phyloP scores from a whole-genome alignment of 176 grass and related monocot species.

The Miscanthus lutarioriparius region DNA sequence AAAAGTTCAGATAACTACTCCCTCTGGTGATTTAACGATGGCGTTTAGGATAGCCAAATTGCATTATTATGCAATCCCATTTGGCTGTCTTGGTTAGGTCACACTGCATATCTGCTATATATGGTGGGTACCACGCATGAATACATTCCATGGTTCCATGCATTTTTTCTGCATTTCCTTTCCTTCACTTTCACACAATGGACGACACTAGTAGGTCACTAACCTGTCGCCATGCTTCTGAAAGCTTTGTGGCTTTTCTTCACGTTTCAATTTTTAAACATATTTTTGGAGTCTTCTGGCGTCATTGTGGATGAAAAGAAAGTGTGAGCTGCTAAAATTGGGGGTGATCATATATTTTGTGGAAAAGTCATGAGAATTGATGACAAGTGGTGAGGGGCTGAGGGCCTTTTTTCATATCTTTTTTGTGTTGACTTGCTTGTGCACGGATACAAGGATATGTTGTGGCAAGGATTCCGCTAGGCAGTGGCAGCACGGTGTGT shows the following conservation, averaged over 20 bases:
- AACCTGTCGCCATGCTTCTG: not conserved
- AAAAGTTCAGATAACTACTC: not conserved
- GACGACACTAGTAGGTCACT: not conserved
- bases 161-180: not conserved
- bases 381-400: not conserved
- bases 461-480: not conserved
- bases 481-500: not conserved
- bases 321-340: constrained; percentile 2
- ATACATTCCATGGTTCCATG: not conserved
- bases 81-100: not conserved
- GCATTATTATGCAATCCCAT: not conserved
- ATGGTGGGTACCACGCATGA: no score
- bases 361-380: not conserved
- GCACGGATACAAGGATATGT: constrained; percentile 2
- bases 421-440: not conserved
- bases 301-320: not conserved
- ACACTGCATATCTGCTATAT: not conserved
- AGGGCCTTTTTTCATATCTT: not conserved
- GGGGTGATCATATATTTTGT: not conserved
- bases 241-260: not conserved
- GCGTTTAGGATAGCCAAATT: not conserved
- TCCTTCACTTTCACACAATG: not conserved
- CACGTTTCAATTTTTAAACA: no score
- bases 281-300: not conserved
- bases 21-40: not conserved